Evolutionary conservation across 2,329 filamentous ascomycete species (phyloP), one percentile per base, ranked within the genome.

Genomic region (Pseudohalonectria lignicola): DNA sequence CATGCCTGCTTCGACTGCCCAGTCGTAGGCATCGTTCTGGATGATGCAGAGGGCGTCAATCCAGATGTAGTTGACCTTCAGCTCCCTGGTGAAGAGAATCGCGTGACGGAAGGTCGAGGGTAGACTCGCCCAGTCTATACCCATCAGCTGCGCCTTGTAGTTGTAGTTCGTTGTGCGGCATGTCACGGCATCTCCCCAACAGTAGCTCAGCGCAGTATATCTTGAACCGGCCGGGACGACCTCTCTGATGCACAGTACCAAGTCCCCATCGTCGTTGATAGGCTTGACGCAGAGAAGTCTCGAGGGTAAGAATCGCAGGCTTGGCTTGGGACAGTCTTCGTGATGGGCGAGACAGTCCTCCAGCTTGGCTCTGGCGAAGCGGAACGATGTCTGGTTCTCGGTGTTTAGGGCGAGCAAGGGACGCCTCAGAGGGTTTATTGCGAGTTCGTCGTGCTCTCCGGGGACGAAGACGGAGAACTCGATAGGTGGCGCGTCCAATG

Each of bases 151-250:
- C 31, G 36, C 30, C 9, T 9, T 32, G 25, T 35, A 19, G 33
- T 19, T 31, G 7, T 31, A 23, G 19, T 15, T 18, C 21, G 32
- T 39, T 16, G 19, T 29, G 12, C 18, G 17, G 16, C 23, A 28
- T 10, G 35, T 25, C 4, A 37, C 18, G 15, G 17, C 5, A 4
- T 29, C 31, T 12, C 38, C 38, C 38, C 38, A 39, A 25, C 38
- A 39, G 34, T 39, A 35, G 16, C 38, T 39, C n/a, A 39, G 32
- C 4, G 38, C 25, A 12, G 26, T 32, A 19, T 39, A 39, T 19
- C 20, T 17, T 10, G 26, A 25, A n/a, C 34, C 34, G 10, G n/a
- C 20, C 5, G 20, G 34, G 15, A 36, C 29, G 16, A 16, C 16
- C 9, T 20, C 15, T 18, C 8, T 36, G 8, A 25, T 17, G 8